Conservation (phyloP, 495 filamentous ascomycete genomes). For the Apiosordaria backusii region DNA sequence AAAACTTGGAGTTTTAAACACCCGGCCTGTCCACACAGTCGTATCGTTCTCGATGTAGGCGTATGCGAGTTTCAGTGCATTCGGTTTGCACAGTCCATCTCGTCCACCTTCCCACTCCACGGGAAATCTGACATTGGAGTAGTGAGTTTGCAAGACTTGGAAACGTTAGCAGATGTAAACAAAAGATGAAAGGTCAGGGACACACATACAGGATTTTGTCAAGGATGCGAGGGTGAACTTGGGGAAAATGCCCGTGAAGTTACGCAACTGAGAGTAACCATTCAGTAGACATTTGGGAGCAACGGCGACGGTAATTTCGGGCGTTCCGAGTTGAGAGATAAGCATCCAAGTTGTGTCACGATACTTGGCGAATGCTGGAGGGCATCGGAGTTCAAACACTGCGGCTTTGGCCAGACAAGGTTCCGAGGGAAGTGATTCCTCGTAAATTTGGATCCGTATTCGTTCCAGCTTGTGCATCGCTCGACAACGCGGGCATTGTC, state of each 20-base stretch:
- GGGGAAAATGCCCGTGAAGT: neutral
- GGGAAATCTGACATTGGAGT: constrained; percentile 26
- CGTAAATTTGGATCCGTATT: constrained; percentile 42
- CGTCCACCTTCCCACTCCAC: constrained; percentile 22
- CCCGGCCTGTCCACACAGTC: constrained; percentile 32
- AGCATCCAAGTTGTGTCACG: constrained; percentile 46
- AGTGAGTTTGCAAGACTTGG: constrained; percentile 32
- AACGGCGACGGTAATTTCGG: neutral
- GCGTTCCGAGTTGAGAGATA: constrained; percentile 23
- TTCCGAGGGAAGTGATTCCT: constrained; percentile 44
- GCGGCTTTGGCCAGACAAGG: constrained; percentile 27
- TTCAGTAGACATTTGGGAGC: constrained; percentile 21
- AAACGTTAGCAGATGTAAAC: neutral
- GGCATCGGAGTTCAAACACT: constrained; percentile 46
- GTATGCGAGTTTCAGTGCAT: constrained; percentile 30
- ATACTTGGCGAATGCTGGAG: constrained; percentile 38
- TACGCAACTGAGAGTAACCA: constrained; percentile 10
- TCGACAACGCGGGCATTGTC: constrained; percentile 36
- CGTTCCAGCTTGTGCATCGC: constrained; percentile 25
- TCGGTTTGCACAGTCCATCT: constrained; percentile 30
- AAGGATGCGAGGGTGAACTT: constrained; percentile 32
- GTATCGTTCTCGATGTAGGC: constrained; percentile 30
- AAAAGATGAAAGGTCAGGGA: neutral
- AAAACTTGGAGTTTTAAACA: constrained; percentile 29
- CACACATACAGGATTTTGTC: constrained; percentile 27